These are phyloP conservation scores for Microsporum canis DNA, from an alignment of 2,329 filamentous ascomycete species.

Conservation along the genomic window DNA sequence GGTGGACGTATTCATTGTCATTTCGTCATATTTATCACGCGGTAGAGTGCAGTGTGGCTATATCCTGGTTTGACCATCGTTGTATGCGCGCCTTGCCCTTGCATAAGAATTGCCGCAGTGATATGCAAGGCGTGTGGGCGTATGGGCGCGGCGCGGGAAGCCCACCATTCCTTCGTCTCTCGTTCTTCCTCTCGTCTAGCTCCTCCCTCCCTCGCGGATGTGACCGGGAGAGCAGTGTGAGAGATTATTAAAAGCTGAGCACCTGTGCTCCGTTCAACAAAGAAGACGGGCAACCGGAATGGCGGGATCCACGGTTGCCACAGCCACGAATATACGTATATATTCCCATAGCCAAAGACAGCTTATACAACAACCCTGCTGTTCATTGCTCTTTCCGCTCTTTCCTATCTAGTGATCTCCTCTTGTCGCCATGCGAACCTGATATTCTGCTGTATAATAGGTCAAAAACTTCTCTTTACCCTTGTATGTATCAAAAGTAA, in stretches of 20 bases:
- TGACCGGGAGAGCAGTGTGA: neutral
- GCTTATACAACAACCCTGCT: neutral
- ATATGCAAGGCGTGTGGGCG: constrained; percentile 1
- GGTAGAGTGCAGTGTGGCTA: neutral
- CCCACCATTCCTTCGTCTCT: neutral
- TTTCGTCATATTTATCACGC: neutral
- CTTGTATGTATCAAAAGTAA: neutral
- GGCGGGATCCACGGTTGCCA: neutral
- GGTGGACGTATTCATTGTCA: neutral
- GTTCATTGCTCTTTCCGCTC: neutral
- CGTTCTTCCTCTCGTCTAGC: neutral
- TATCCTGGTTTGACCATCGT: neutral
- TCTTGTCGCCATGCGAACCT: neutral
- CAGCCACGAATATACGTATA: neutral
- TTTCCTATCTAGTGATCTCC: neutral
- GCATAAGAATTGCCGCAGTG: neutral
- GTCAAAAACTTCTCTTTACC: neutral
- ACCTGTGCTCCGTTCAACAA: neutral
- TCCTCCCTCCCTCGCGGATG: neutral
- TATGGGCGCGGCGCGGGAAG: neutral
- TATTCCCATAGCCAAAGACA: neutral
- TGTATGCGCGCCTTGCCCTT: neutral
- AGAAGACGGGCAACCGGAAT: neutral
- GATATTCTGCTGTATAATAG: neutral
- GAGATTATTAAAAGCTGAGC: neutral